Base-by-base conservation (phyloP, 441 rosid genomes). In the Adansonia grandidieri region DNA sequence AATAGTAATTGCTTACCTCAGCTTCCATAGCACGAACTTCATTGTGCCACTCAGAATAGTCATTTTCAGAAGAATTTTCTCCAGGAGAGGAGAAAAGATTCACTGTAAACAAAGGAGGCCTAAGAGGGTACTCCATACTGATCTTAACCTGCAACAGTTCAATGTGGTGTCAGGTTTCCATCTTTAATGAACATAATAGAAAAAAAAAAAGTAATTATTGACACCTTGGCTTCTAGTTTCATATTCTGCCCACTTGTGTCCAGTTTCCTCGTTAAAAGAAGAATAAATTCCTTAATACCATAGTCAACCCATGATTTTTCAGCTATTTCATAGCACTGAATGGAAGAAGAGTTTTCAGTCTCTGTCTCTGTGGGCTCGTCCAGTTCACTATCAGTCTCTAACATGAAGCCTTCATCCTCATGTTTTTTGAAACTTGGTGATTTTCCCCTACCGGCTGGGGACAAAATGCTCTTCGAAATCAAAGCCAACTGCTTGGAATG, bases 21-120 rank as follows among this genome's bases (percentile, higher is more conserved):
- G 93, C 97, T 89, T 96, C 98, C 88, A 94, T 91, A 53, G 96
- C 93, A 73, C 92, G 89, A 48, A 94, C 90, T 85, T 92, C 93
- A 79, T 94, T 92, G 82, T 84, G 89, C 88, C 88, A 84, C 78
- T 83, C 87, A 74, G 80, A 83, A 80, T 80, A 57, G 70, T 80
- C 81, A 53, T 76, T 81, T 56, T 79, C 84, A 32, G 73, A 74
- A 51, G 61, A 75, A 64, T 79, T 82, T 79, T 84, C 89, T 80
- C 79, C 89, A 48, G 76, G 69, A 70, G 76, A 78, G 69, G 83
- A 62, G 78, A 51, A 78, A 62, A 92, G 87, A 81, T 83, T 86
- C 82, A 96, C 15, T 60, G 85, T 77, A 84, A 96, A 91, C 65
- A 86, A 81, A 54, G 98, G 97, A 70, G 98, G 97, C 82, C 97